A percentile compares a stretch with the other conserved stretches of the same genome.
Evolutionary conservation across 257 asterid genomes (phyloP).

Genomic region (Nicotiana tomentosiformis): DNA sequence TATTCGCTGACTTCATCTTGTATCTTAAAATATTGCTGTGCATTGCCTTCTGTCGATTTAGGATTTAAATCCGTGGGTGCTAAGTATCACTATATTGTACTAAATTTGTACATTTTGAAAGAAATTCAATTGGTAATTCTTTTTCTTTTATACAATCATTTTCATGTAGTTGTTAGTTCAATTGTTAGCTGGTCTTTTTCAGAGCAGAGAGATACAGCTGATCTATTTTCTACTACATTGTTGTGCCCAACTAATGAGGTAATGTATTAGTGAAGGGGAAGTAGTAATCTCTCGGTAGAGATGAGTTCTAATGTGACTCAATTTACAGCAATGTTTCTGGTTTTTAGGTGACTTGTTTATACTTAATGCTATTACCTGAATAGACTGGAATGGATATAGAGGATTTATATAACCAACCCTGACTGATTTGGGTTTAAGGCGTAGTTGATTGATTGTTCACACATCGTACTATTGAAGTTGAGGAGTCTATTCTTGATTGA

Average conservation of each 20-base stretch:
- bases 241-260: neutral
- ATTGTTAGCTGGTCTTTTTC: neutral
- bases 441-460: neutral
- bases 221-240: neutral
- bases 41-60: neutral
- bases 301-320: neutral
- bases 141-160: too few relatives aligned
- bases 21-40: neutral
- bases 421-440: neutral
- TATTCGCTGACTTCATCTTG: neutral
- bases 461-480: neutral
- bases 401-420: neutral
- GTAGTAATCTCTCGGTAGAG: neutral
- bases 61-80: too few relatives aligned
- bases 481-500: neutral
- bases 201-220: neutral
- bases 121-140: too few relatives aligned
- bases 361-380: neutral
- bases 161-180: neutral
- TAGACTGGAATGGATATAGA: neutral
- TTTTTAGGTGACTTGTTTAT: too few relatives aligned
- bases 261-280: neutral
- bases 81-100: too few relatives aligned
- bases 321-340: neutral
- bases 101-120: too few relatives aligned